Base-by-base conservation (phyloP, 2,329 filamentous ascomycete genomes). In the Macrophomina phaseolina region DNA sequence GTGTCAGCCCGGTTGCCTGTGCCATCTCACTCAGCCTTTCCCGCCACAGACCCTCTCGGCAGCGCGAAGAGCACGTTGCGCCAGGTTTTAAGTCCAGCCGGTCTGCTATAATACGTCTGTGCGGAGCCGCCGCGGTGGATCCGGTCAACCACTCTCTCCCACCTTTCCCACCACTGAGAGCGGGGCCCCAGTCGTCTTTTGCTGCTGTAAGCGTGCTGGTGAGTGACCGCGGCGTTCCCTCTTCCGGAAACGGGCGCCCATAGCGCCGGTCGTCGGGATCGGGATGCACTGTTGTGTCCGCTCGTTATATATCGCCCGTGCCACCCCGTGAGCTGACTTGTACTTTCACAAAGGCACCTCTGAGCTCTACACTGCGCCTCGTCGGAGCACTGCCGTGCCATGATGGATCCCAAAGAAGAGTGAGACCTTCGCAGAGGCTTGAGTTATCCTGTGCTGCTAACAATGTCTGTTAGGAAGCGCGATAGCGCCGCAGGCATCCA, bases 321-420 rank as follows among this genome's bases (percentile, higher is more conserved):
- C 42, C 30, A 16, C 28, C 23, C 40, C 42, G 9, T 14, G 16
- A n/a, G 4, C 28, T 48, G 42, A 36, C 42, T 23, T 4, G 55
- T 48, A 5, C 48, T 7, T 40, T 23, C 3, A 28, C 16, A 9
- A 14, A 32, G 40, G 28, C 14, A 9, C 18, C 36, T 23, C 36
- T 58, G 36, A 42, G 53, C 36, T 30, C 9, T 23, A 6, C 42
- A 23, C 12, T 40, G 23, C 7, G n/a, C 11, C 14, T 45, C 12
- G 3, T 49, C 5, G 32, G 28, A 11, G 9, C 46, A 16, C 36
- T 51, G n/a, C 36, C 28, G 5, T 9, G n/a, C 34, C 45, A 52
- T 30, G 34, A 63, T 53, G 62, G 52, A 45, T 3, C 8, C 45
- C 30, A 56, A 56, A 28, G 62, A 56, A 36, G 62, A 65, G 62